phyloP scores from a whole-genome alignment of 306 rosid species.

The Ziziphus jujuba region DNA sequence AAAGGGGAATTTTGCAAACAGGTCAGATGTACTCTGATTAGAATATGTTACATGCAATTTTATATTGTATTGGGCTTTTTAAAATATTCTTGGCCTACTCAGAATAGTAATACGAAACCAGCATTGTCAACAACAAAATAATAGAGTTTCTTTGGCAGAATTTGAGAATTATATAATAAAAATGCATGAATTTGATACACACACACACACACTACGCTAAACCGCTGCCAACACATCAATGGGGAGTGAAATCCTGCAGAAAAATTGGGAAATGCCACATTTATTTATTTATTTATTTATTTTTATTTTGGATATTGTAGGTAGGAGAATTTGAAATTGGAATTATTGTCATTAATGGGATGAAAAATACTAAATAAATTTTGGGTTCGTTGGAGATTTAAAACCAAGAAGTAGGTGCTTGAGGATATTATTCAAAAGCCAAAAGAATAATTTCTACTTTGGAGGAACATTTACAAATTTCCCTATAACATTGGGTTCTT shows the following conservation, averaged over 20 bases:
- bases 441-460: too few relatives aligned
- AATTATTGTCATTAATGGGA: too few relatives aligned
- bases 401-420: too few relatives aligned
- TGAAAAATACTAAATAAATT: too few relatives aligned
- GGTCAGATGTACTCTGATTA: neutral
- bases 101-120: neutral
- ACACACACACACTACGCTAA: neutral
- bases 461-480: too few relatives aligned
- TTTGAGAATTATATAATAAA: conserved; percentile 3
- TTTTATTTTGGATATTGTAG: too few relatives aligned
- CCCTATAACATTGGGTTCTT: too few relatives aligned
- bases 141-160: neutral
- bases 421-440: too few relatives aligned
- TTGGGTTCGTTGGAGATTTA: too few relatives aligned
- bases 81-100: neutral
- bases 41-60: neutral
- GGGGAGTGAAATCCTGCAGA: conserved; percentile 23
- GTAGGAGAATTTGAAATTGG: too few relatives aligned
- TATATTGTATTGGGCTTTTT: neutral
- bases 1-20: neutral
- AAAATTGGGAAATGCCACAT: conserved; percentile 1
- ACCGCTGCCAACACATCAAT: neutral
- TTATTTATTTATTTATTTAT: too few relatives aligned
- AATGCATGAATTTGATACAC: neutral
- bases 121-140: too few relatives aligned